Evolutionary conservation across 208 protist genomes (phyloP), one percentile per base, ranked within the genome.

Genomic region (Leishmania tropica): DNA sequence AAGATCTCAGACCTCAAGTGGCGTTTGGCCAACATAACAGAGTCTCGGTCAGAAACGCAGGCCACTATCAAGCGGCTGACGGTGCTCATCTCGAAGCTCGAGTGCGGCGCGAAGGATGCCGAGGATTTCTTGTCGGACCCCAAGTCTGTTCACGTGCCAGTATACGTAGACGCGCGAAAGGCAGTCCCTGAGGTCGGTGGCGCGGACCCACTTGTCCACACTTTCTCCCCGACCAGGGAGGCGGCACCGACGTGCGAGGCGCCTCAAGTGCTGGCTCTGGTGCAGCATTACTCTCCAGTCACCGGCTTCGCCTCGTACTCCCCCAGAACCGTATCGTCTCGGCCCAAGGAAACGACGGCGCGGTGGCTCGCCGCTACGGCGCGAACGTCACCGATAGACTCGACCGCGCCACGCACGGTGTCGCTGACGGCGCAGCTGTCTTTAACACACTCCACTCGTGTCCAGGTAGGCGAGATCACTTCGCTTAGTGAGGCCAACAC

Each of bases 41-140:
- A 48, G 17, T 54, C 28, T 15, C 53, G 35, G 53, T 58, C 56
- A 15, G 58, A 53, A n/a, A 1, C 47, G 47, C 81, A 74, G 15
- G 81, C 60, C 58, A 85, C 81, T n/a, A 83, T 60, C 51, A 86
- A 89, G 80, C 79, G 82, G 11, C 76, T 86, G 71, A 70, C 75
- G 5, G 79, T 88, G 42, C 79, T 84, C 10, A 81, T 88, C 62
- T 70, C 70, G 0, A 85, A 84, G 80, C 68, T 87, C 21, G 78
- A 79, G 62, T 79, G 81, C 58, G 78, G 76, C 79, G 58, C 58
- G 8, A 81, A 86, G 28, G 87, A 90, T 58, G 87, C 87, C 1
- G 81, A 80, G 76, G 79, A 84, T 21, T 88, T 85, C 60, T 37
- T 90, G 51, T 73, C 76, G 37, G 81, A 83, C 42, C 79, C 83